phyloP scores from a whole-genome alignment of 805 yeast species.

The Ogataea paradorogensis region DNA sequence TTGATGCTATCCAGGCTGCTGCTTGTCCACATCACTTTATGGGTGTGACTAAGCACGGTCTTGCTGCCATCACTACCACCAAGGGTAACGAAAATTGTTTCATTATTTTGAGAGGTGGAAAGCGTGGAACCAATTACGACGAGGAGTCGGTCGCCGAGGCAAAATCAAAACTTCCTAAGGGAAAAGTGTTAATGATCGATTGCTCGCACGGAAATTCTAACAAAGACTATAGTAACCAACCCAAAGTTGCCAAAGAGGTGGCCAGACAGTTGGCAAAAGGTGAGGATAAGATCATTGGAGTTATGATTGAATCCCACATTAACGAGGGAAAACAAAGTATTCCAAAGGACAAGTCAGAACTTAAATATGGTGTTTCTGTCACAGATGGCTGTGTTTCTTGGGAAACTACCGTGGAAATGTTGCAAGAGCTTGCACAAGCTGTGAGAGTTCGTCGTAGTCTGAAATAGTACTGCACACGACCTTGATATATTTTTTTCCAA shows the following conservation, averaged over 20 bases:
- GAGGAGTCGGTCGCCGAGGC: constrained; percentile 73
- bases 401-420: constrained; percentile 83
- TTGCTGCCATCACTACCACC: constrained; percentile 94
- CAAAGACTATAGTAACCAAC: constrained; percentile 94
- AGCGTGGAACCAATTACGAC: constrained; percentile 89
- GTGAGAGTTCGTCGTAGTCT: constrained; percentile 72
- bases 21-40: constrained; percentile 90
- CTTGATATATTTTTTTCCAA: neutral
- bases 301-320: constrained; percentile 93
- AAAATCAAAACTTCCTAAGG: constrained; percentile 52
- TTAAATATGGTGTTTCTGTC: constrained; percentile 92
- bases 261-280: constrained; percentile 82
- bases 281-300: constrained; percentile 78
- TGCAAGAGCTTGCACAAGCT: constrained; percentile 75
- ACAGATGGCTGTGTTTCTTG: constrained; percentile 96
- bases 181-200: constrained; percentile 79
- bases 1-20: constrained; percentile 93
- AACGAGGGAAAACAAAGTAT: constrained; percentile 88
- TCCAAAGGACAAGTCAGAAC: constrained; percentile 55
- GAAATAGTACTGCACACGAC: constrained; percentile 13
- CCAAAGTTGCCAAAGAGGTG: constrained; percentile 79
- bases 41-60: constrained; percentile 96
- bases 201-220: constrained; percentile 97
- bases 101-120: constrained; percentile 95
- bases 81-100: constrained; percentile 94